Evolutionary conservation across 2,329 filamentous ascomycete species (phyloP).

Genomic region (Fusarium ramigenum): DNA sequence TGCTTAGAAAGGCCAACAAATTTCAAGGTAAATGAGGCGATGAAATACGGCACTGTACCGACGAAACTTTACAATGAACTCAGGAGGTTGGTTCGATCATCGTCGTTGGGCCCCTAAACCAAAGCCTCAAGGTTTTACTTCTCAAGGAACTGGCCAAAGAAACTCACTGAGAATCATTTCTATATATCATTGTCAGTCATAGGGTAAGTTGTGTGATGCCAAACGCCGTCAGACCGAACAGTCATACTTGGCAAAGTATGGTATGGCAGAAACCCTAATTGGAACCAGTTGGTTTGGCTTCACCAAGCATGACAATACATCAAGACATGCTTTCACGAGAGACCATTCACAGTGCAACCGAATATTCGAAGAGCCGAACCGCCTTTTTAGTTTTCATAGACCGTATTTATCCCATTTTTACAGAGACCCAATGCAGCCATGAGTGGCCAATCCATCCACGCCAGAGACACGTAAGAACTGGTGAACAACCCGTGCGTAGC

Average conservation of each 20-base stretch:
- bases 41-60: no score
- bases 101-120: background rate
- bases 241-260: background rate
- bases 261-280: constrained; percentile 13
- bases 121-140: background rate
- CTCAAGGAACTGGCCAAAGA: background rate
- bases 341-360: background rate
- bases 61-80: background rate
- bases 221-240: constrained; percentile 1
- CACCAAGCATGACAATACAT: background rate
- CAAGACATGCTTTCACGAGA: background rate
- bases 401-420: constrained; percentile 43
- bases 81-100: background rate
- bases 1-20: background rate
- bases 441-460: constrained; percentile 46
- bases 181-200: background rate
- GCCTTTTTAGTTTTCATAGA: constrained; percentile 44
- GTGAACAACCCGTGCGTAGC: constrained; percentile 45
- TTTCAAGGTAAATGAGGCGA: background rate
- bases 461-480: constrained; percentile 45
- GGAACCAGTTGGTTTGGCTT: background rate
- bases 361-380: constrained; percentile 41
- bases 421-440: constrained; percentile 45
- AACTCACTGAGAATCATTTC: background rate
- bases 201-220: background rate